These are phyloP conservation scores for Metschnikowia vanudenii DNA, from an alignment of 805 yeast genomes.

Conservation along the genomic window DNA sequence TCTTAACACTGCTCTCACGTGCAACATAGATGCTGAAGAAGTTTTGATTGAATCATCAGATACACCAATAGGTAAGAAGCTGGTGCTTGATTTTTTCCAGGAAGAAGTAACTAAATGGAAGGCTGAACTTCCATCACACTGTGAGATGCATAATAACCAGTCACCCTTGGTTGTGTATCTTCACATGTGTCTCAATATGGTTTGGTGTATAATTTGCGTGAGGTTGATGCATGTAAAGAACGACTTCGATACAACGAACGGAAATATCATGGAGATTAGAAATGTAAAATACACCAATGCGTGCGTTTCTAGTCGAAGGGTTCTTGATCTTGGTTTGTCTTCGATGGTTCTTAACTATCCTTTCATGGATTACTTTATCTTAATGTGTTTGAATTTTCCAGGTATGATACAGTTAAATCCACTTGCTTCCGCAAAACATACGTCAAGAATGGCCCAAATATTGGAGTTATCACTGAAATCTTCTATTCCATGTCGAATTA, in stretches of 20 bases:
- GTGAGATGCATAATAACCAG: conserved; percentile 15
- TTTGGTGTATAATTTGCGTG: conserved; percentile 23
- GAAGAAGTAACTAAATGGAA: conserved; percentile 11
- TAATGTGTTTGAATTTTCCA: conserved; percentile 21
- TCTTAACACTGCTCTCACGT: conserved; percentile 24
- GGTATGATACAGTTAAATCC: conserved; percentile 18
- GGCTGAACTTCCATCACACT: conserved; percentile 17
- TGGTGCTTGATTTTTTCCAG: conserved; percentile 10
- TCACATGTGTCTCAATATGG: conserved; percentile 17
- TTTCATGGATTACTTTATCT: conserved; percentile 20
- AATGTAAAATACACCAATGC: conserved; percentile 18
- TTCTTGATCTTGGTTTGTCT: conserved; percentile 9
- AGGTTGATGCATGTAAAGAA: conserved; percentile 14
- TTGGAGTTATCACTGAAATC: conserved; percentile 11
- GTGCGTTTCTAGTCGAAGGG: conserved; percentile 9
- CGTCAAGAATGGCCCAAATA: conserved; percentile 6
- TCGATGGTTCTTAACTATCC: conserved; percentile 15
- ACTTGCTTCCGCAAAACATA: conserved; percentile 8
- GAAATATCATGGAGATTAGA: conserved; percentile 11
- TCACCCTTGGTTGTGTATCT: conserved; percentile 21
- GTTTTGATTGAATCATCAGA: not conserved
- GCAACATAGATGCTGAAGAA: conserved; percentile 18
- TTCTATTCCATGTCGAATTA: conserved; percentile 19
- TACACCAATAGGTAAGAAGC: not conserved
- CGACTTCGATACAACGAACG: conserved; percentile 3